A percentile compares a stretch with the other conserved stretches of the same genome.
Evolutionary conservation across 345 rosid species (phyloP).

Genomic region (Clarkia xantiana): DNA sequence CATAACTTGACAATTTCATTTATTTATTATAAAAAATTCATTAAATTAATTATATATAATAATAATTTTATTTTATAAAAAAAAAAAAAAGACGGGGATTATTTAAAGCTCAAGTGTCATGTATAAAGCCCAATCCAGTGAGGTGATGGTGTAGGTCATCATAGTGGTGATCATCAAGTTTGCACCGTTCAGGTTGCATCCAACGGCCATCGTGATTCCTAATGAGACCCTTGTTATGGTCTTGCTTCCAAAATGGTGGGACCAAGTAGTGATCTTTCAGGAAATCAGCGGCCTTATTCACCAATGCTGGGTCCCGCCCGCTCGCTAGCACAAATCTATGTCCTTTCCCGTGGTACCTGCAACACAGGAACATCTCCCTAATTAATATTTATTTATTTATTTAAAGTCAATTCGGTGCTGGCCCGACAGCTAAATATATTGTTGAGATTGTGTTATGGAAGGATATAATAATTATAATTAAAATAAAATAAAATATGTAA

Average conservation of each 20-base stretch:
- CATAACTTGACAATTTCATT: too few relatives aligned
- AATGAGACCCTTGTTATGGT: constrained; percentile 63
- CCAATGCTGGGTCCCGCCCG: constrained; percentile 68
- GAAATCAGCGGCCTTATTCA: constrained; percentile 67
- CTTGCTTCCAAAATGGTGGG: constrained; percentile 77
- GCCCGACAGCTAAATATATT: too few relatives aligned
- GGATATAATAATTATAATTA: too few relatives aligned
- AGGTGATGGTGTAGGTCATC: constrained; percentile 37
- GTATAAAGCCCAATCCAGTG: constrained; percentile 21
- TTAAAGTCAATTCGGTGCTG: too few relatives aligned
- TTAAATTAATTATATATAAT: too few relatives aligned
- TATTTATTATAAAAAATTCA: too few relatives aligned
- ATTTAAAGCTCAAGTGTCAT: background rate
- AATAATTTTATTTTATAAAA: too few relatives aligned
- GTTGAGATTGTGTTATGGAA: too few relatives aligned
- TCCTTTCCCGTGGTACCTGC: constrained; percentile 72
- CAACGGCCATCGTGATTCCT: constrained; percentile 56
- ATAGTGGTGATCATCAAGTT: constrained; percentile 45
- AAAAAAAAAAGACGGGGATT: too few relatives aligned
- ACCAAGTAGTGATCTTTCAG: constrained; percentile 62
- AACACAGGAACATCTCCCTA: background rate
- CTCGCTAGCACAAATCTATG: constrained; percentile 49
- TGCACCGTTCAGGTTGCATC: constrained; percentile 62
- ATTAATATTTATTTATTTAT: too few relatives aligned
- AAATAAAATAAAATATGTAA: too few relatives aligned